Evolutionary conservation across 1,284 basidiomycete species (phyloP).

Genomic region (Pseudozyma sp.): DNA sequence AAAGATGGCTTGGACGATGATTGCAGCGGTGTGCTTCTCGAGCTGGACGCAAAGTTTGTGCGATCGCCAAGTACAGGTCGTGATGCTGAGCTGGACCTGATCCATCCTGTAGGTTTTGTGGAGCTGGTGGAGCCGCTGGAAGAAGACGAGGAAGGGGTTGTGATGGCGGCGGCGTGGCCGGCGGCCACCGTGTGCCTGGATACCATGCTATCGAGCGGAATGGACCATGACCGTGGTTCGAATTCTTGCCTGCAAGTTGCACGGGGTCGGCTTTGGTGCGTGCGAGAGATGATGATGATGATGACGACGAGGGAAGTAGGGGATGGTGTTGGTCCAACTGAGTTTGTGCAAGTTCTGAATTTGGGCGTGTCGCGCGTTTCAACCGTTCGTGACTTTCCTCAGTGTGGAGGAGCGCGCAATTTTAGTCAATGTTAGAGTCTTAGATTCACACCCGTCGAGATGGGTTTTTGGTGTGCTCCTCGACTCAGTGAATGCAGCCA

Average conservation of each 20-base stretch:
- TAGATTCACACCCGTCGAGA: no score
- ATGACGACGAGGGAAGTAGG: neutral
- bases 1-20: slow-evolving; percentile 1
- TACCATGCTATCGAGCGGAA: slow-evolving; percentile 3
- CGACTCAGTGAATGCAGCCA: no score
- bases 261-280: neutral
- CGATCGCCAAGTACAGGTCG: slow-evolving; percentile 21
- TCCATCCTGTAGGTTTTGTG: slow-evolving; percentile 45
- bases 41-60: slow-evolving; percentile 20
- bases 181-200: slow-evolving; percentile 10
- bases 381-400: neutral
- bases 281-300: neutral
- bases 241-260: no score
- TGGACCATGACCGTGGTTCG: neutral
- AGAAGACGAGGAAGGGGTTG: slow-evolving; percentile 5
- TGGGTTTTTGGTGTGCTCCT: no score
- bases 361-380: slow-evolving; percentile 1
- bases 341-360: neutral
- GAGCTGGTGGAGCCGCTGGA: slow-evolving; percentile 19
- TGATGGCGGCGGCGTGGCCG: slow-evolving; percentile 10
- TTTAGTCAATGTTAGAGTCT: neutral
- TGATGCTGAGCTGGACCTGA: slow-evolving; percentile 26
- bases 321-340: no score
- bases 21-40: slow-evolving; percentile 4
- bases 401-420: neutral